Conservation (phyloP, 495 filamentous ascomycete species). For the Neurospora sp. region DNA sequence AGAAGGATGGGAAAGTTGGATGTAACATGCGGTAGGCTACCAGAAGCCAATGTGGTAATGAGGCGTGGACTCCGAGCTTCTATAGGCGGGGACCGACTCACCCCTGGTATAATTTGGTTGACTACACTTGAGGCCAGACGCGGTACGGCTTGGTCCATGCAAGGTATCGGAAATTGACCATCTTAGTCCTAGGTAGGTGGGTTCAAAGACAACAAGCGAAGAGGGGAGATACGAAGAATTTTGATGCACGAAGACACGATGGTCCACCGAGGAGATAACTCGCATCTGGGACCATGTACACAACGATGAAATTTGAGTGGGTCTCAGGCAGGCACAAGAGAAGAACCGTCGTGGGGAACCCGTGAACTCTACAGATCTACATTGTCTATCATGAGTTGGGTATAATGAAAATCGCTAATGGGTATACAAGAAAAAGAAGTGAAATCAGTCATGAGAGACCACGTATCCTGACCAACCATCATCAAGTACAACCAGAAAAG, state of each 20-base stretch:
- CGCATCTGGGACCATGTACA: not conserved
- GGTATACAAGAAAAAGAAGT: not conserved
- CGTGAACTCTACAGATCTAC: not conserved
- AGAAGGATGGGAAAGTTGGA: not conserved
- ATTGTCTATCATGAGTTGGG: not conserved
- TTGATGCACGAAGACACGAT: not conserved
- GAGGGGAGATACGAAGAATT: not conserved
- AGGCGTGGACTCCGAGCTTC: not conserved
- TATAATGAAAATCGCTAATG: not conserved
- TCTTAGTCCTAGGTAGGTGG: not conserved
- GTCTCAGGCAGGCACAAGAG: not conserved
- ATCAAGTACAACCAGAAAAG: not conserved
- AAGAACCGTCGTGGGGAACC: not conserved
- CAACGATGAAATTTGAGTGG: not conserved
- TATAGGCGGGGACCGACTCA: not conserved
- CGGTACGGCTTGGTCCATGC: not conserved
- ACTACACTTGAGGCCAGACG: not conserved
- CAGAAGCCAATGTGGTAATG: not conserved
- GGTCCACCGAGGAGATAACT: not conserved
- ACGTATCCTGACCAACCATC: not conserved
- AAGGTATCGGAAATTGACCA: not conserved
- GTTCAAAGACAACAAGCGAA: not conserved
- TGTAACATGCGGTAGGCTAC: not conserved
- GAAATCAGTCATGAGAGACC: not conserved
- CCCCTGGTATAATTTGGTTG: not conserved